Evolutionary conservation across 108 stramenopile genomes (phyloP).

Genomic region (Conticribra guillardii): DNA sequence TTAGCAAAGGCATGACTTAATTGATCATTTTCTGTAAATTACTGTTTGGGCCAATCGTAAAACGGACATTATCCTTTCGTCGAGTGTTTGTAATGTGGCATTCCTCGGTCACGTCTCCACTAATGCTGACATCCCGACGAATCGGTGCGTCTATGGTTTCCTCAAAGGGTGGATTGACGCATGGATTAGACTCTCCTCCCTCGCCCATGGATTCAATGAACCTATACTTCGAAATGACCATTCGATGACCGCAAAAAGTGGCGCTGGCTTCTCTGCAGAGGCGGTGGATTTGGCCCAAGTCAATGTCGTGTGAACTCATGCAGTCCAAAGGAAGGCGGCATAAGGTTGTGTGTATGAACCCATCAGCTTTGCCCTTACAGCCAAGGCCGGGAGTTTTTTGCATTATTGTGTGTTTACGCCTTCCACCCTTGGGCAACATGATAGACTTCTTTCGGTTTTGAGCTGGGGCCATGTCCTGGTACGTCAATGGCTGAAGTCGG

Average conservation of each 20-base stretch:
- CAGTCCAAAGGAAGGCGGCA: constrained; percentile 63
- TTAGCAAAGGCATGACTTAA: no score
- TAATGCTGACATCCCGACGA: constrained; percentile 30
- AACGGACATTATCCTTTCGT: background rate
- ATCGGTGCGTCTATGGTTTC: constrained; percentile 60
- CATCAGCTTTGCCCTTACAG: constrained; percentile 37
- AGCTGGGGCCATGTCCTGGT: constrained; percentile 25
- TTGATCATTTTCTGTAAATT: background rate
- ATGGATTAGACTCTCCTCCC: constrained; percentile 74
- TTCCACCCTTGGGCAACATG: constrained; percentile 4
- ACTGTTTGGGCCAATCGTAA: background rate
- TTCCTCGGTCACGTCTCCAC: constrained; percentile 22
- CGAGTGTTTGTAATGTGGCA: background rate
- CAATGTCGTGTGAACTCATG: constrained; percentile 51
- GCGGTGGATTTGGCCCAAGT: constrained; percentile 57
- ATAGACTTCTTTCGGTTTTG: no score
- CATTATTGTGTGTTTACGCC: constrained; percentile 51
- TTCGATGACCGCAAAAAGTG: constrained; percentile 62
- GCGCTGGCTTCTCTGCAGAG: constrained; percentile 65
- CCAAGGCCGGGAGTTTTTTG: constrained; percentile 59
- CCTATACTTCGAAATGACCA: constrained; percentile 58
- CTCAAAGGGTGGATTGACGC: constrained; percentile 56
- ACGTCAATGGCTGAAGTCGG: constrained; percentile 50
- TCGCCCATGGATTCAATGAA: constrained; percentile 66
- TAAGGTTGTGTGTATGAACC: constrained; percentile 70